Evolutionary conservation across 2,329 filamentous ascomycete genomes (phyloP).

Genomic region (Thermochaetoides dissita): DNA sequence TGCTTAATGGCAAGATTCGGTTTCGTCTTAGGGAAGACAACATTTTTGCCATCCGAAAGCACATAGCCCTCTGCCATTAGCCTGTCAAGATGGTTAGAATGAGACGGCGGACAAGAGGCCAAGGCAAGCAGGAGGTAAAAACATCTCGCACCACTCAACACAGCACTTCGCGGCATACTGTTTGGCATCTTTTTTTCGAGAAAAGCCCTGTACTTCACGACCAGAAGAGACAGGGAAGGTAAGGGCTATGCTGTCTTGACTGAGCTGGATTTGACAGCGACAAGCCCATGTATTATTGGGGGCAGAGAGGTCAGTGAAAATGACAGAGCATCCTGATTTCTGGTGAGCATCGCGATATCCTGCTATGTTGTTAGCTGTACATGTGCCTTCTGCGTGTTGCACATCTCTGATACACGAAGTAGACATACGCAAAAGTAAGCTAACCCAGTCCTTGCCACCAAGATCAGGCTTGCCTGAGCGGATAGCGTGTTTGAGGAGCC

Average conservation of each 20-base stretch:
- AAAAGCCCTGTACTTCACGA: constrained; percentile 23
- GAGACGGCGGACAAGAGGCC: too few relatives aligned
- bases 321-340: neutral
- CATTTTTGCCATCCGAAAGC: constrained; percentile 12
- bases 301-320: neutral
- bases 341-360: neutral
- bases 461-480: too few relatives aligned
- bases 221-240: constrained; percentile 12
- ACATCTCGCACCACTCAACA: constrained; percentile 19
- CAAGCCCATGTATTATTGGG: neutral
- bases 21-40: constrained; percentile 10
- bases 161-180: constrained; percentile 37
- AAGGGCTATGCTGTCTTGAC: constrained; percentile 4
- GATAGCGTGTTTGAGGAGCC: too few relatives aligned
- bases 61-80: constrained; percentile 15
- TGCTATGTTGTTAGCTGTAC: too few relatives aligned
- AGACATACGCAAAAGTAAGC: too few relatives aligned
- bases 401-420: too few relatives aligned
- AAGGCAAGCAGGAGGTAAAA: too few relatives aligned
- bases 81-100: neutral
- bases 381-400: too few relatives aligned
- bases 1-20: neutral
- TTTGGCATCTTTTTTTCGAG: constrained; percentile 39
- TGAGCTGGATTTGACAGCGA: neutral
- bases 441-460: too few relatives aligned